Percentiles rank a stretch among this genome's conserved stretches.
Evolutionary conservation across 176 grass and related monocot species (phyloP).

Genomic region (Juncus inflexus): DNA sequence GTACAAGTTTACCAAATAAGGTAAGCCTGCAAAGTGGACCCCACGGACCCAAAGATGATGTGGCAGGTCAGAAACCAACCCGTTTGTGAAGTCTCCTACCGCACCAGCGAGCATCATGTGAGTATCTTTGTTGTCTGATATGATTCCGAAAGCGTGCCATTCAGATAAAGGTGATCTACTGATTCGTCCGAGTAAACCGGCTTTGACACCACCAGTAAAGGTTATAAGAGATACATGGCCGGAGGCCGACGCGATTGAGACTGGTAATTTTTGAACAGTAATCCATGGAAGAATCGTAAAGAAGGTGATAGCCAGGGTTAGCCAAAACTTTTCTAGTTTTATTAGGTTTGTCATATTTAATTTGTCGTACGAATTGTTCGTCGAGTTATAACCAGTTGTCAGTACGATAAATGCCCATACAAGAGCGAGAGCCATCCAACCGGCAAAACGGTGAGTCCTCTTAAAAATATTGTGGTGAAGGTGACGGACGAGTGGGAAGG

Average conservation of each 20-base stretch:
- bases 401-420: slow-evolving; percentile 61
- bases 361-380: slow-evolving; percentile 33
- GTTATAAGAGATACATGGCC: slow-evolving; percentile 52
- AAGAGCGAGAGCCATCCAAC: slow-evolving; percentile 53
- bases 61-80: slow-evolving; percentile 43
- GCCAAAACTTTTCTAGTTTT: slow-evolving; percentile 44
- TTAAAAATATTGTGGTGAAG: slow-evolving; percentile 84
- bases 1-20: slow-evolving; percentile 68
- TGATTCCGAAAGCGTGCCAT: slow-evolving; percentile 81
- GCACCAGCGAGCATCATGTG: slow-evolving; percentile 68
- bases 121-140: slow-evolving; percentile 33
- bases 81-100: slow-evolving; percentile 61
- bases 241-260: slow-evolving; percentile 46
- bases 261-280: slow-evolving; percentile 45
- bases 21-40: slow-evolving; percentile 51
- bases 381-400: slow-evolving; percentile 35
- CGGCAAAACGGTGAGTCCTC: slow-evolving; percentile 64
- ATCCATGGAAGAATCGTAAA: slow-evolving; percentile 63
- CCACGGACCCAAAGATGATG: slow-evolving; percentile 44
- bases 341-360: slow-evolving; percentile 26
- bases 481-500: slow-evolving; percentile 69
- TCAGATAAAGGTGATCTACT: slow-evolving; percentile 68
- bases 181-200: slow-evolving; percentile 57
- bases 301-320: slow-evolving; percentile 50
- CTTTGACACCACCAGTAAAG: slow-evolving; percentile 47